A percentile compares a stretch with the other conserved stretches of the same genome.
Conservation (phyloP, 2,329 filamentous ascomycete species). For the Fusarium sterilihyphosum region DNA sequence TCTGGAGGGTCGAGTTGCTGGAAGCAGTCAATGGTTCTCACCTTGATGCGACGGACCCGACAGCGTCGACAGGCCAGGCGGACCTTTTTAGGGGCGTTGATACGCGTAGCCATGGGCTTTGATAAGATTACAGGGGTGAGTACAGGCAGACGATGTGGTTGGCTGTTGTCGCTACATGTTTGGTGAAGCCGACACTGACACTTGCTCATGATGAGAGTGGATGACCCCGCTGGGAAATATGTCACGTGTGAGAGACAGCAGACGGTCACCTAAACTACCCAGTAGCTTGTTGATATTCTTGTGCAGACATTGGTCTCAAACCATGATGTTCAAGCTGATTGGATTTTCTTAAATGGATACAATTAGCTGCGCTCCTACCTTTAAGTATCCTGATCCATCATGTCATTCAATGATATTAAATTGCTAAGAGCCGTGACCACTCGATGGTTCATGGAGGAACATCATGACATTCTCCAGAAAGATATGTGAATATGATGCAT, state of each 20-base stretch:
- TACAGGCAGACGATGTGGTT: not conserved
- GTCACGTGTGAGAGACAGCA: not conserved
- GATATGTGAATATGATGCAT: accelerated
- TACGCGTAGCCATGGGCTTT: not conserved
- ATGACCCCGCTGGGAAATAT: not conserved
- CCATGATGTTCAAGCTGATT: not conserved
- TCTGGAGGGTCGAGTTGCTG: not conserved
- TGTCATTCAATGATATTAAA: not conserved
- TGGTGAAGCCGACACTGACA: not conserved
- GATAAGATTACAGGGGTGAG: not conserved
- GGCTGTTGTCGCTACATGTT: not conserved
- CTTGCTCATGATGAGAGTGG: not conserved
- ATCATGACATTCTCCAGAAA: not conserved
- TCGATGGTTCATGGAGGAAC: not conserved
- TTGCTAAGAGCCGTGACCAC: not conserved
- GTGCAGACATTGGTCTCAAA: not conserved
- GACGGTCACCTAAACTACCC: not conserved
- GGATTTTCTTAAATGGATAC: not conserved
- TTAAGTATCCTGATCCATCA: accelerated
- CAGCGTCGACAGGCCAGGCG: slow-evolving; percentile 52
- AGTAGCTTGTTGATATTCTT: not conserved
- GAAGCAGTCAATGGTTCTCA: not conserved
- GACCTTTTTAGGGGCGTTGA: slow-evolving; percentile 47
- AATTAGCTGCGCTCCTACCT: accelerated
- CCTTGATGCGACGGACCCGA: slow-evolving; percentile 50